Evolutionary conservation across 805 yeast genomes (phyloP).

Genomic region (Zygosaccharomyces gambellarensis): DNA sequence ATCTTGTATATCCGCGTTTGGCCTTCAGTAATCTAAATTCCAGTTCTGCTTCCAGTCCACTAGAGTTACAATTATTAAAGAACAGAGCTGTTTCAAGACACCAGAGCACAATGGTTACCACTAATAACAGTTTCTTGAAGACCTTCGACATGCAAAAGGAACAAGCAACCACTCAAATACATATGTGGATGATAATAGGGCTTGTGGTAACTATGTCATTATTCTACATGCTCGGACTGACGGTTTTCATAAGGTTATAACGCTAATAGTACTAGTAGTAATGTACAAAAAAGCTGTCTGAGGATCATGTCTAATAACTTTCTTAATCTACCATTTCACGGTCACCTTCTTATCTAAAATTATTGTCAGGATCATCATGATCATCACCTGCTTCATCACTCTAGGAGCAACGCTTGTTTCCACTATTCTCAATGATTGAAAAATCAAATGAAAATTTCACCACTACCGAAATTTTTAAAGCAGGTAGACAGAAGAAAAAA

Average conservation of each 20-base stretch:
- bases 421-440: not conserved
- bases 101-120: not conserved
- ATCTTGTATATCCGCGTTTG: not conserved
- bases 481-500: not conserved
- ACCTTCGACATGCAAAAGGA: not conserved
- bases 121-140: not conserved
- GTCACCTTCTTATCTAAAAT: not conserved
- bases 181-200: conserved; percentile 7
- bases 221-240: conserved; percentile 8
- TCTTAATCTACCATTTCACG: not conserved
- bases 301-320: conserved; percentile 1
- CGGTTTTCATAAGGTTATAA: conserved; percentile 3
- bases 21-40: not conserved
- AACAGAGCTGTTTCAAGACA: not conserved
- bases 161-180: not conserved
- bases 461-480: not conserved
- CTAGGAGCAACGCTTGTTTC: conserved; percentile 1
- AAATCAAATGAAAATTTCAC: conserved; percentile 5
- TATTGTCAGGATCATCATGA: not conserved
- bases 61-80: not conserved
- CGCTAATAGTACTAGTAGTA: not conserved
- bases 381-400: not conserved
- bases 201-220: not conserved
- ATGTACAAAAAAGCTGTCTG: no score
- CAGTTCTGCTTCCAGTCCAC: not conserved